phyloP scores from a whole-genome alignment of 2,329 filamentous ascomycete species.

The Xylariaceae sp. region DNA sequence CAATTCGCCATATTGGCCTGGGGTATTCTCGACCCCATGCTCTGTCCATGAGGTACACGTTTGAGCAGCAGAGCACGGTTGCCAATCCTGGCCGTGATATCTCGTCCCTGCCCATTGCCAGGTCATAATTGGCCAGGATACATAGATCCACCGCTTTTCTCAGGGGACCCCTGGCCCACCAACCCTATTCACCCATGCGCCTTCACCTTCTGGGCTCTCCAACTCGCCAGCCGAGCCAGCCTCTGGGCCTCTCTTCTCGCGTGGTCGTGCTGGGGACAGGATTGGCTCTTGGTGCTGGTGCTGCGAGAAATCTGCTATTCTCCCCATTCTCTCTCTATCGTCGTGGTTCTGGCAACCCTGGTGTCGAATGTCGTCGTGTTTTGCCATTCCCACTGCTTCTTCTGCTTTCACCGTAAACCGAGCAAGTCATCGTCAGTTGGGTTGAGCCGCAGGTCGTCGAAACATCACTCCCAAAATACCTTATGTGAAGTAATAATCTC shows the following conservation, averaged over 20 bases:
- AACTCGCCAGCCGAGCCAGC: background rate
- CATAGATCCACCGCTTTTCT: background rate
- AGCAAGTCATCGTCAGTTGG: slow-evolving; percentile 1
- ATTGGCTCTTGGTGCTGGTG: slow-evolving; percentile 10
- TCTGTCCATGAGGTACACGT: slow-evolving; percentile 9
- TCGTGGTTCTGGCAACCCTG: slow-evolving; percentile 3
- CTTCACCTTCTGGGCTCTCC: slow-evolving; percentile 11
- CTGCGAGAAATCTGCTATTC: slow-evolving; percentile 8
- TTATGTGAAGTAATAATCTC: slow-evolving; percentile 6
- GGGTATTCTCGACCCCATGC: slow-evolving; percentile 5
- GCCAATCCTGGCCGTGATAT: slow-evolving; percentile 3
- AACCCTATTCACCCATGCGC: slow-evolving; percentile 1
- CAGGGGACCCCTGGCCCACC: slow-evolving; percentile 4
- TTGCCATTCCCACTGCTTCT: slow-evolving; percentile 1
- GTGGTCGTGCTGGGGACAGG: slow-evolving; percentile 6
- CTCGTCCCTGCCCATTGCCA: slow-evolving; percentile 5
- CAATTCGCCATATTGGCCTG: background rate
- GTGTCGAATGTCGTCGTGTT: slow-evolving; percentile 2
- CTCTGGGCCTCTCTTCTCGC: background rate
- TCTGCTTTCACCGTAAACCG: background rate
- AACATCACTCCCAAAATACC: slow-evolving; percentile 2
- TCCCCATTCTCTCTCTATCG: slow-evolving; percentile 6
- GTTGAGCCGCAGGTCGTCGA: slow-evolving; percentile 8
- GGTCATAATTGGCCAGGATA: slow-evolving; percentile 7
- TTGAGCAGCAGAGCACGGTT: slow-evolving; percentile 6